These are phyloP conservation scores for Camelina neglecta DNA, from an alignment of 345 rosid species.

Conservation along the genomic window DNA sequence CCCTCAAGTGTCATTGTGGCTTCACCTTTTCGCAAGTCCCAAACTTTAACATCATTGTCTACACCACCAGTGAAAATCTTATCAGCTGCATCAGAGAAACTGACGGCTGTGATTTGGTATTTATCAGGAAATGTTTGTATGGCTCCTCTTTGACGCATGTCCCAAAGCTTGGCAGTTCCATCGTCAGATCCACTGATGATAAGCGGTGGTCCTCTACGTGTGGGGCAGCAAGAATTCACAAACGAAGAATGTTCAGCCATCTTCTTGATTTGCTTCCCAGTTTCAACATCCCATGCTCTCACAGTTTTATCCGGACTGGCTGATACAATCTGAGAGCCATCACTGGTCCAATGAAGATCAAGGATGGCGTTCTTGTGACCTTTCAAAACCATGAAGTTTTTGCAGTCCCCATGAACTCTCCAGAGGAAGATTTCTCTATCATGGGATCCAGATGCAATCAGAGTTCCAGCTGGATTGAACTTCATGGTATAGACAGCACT, in stretches of 20 bases:
- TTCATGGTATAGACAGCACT: conserved; percentile 90
- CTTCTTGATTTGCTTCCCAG: conserved; percentile 93
- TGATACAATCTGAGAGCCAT: conserved; percentile 85
- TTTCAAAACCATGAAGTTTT: conserved; percentile 90
- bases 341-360: conserved; percentile 94
- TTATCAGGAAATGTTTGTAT: conserved; percentile 96
- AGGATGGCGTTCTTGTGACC: conserved; percentile 96
- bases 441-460: conserved; percentile 94
- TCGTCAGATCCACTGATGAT: conserved; percentile 95
- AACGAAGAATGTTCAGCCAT: conserved; percentile 95
- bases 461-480: conserved; percentile 83
- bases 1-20: conserved; percentile 91
- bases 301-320: conserved; percentile 96
- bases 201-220: conserved; percentile 90
- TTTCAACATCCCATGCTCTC: conserved; percentile 94
- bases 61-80: conserved; percentile 93
- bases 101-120: conserved; percentile 93
- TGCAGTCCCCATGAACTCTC: conserved; percentile 92
- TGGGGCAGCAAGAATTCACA: conserved; percentile 92
- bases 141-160: conserved; percentile 98
- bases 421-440: conserved; percentile 93
- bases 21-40: conserved; percentile 96
- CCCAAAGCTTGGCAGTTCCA: conserved; percentile 99
- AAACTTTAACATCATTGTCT: conserved; percentile 82
- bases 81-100: conserved; percentile 95